phyloP scores from a whole-genome alignment of 192 early-diverging fungal genomes.

The Umbelopsis isabellina region DNA sequence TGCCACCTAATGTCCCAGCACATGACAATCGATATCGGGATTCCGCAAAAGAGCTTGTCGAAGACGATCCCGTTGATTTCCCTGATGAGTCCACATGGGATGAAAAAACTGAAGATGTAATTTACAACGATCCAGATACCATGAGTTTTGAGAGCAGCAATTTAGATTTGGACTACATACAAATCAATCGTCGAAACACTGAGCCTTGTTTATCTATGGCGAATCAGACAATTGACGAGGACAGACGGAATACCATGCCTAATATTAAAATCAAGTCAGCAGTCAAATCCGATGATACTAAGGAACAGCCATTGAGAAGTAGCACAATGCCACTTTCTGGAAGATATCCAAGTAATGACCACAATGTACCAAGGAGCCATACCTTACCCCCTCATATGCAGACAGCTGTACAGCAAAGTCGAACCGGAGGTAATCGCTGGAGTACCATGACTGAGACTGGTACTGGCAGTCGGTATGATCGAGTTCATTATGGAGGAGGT shows the following conservation, averaged over 20 bases:
- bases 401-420: neutral
- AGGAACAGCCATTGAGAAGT: neutral
- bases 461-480: conserved; percentile 11
- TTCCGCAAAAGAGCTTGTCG: neutral
- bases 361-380: neutral
- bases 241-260: conserved; percentile 1
- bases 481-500: neutral
- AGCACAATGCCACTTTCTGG: conserved; percentile 13
- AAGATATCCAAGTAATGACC: neutral
- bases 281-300: neutral
- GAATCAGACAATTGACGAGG: neutral
- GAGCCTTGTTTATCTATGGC: neutral
- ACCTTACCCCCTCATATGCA: neutral
- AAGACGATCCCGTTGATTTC: neutral
- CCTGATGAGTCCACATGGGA: conserved; percentile 9
- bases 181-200: neutral
- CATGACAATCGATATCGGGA: conserved; percentile 2
- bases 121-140: neutral
- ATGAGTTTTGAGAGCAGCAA: neutral
- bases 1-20: neutral
- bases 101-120: conserved; percentile 7
- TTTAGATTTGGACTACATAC: neutral
- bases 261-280: conserved; percentile 17
- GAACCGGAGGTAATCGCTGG: neutral
- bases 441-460: conserved; percentile 20